phyloP scores from a whole-genome alignment of 31 red algal species.

The Asparagopsis taxiformis region DNA sequence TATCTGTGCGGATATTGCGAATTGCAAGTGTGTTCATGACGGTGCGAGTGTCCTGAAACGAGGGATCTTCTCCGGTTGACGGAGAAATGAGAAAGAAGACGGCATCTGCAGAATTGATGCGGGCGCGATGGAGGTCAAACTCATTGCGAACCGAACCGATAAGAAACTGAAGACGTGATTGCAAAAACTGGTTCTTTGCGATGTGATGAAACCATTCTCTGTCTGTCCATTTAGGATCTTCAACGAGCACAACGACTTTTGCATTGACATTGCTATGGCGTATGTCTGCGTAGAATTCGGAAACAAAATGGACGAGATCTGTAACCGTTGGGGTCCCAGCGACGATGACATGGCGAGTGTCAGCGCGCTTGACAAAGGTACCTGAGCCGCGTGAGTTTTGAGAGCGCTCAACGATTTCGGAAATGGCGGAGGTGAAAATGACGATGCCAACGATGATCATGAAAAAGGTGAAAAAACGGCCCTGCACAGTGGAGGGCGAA shows the following conservation, averaged over 20 bases:
- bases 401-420: conserved; percentile 57
- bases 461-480: conserved; percentile 71
- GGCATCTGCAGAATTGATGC: conserved; percentile 57
- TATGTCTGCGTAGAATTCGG: conserved; percentile 72
- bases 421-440: conserved; percentile 63
- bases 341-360: conserved; percentile 67
- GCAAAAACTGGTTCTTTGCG: conserved; percentile 58
- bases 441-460: conserved; percentile 85
- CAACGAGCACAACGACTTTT: conserved; percentile 68
- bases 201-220: conserved; percentile 76
- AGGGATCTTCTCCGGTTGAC: conserved; percentile 49
- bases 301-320: conserved; percentile 62
- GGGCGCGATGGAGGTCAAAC: conserved; percentile 68
- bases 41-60: conserved; percentile 52
- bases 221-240: conserved; percentile 56
- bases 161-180: conserved; percentile 41
- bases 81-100: conserved; percentile 75
- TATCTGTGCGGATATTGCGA: conserved; percentile 62
- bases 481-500: conserved; percentile 68
- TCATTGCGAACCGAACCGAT: conserved; percentile 40
- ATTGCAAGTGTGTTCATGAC: conserved; percentile 75
- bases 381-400: conserved; percentile 49
- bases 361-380: conserved; percentile 66
- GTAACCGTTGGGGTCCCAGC: conserved; percentile 51
- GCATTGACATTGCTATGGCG: conserved; percentile 54